phyloP scores from a whole-genome alignment of 495 filamentous ascomycete genomes.

The Podospora bellae-mahoneyi region DNA sequence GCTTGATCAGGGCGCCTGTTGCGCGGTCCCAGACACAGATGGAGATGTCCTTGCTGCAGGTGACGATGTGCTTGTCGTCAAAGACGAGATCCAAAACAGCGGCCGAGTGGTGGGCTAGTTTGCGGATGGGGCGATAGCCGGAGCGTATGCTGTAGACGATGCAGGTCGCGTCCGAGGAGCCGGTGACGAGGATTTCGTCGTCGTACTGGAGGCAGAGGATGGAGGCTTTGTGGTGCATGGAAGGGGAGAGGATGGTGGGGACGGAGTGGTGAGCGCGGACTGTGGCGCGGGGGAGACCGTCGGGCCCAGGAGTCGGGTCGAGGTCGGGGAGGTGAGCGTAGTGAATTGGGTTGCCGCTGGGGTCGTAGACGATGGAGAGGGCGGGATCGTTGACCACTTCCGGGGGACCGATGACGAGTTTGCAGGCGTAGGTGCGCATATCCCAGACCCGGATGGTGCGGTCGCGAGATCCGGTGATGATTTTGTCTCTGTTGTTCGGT shows the following conservation, averaged over 20 bases:
- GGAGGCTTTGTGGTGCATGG: slow-evolving; percentile 72
- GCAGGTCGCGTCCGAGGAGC: slow-evolving; percentile 86
- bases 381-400: slow-evolving; percentile 43
- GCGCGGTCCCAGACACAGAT: slow-evolving; percentile 91
- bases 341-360: slow-evolving; percentile 42
- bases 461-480: slow-evolving; percentile 94
- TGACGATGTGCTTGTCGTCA: slow-evolving; percentile 86
- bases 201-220: slow-evolving; percentile 96
- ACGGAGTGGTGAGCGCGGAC: slow-evolving; percentile 40
- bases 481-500: slow-evolving; percentile 64
- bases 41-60: slow-evolving; percentile 88
- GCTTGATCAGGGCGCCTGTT: slow-evolving; percentile 67
- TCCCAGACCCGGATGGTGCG: slow-evolving; percentile 95
- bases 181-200: slow-evolving; percentile 85
- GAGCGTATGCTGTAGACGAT: slow-evolving; percentile 84
- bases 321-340: slow-evolving; percentile 45
- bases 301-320: slow-evolving; percentile 20
- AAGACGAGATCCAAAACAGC: slow-evolving; percentile 93
- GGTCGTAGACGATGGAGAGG: slow-evolving; percentile 41
- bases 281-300: slow-evolving; percentile 20
- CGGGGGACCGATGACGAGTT: slow-evolving; percentile 68
- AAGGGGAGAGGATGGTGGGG: slow-evolving; percentile 48
- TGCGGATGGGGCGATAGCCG: slow-evolving; percentile 71
- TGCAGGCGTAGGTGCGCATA: slow-evolving; percentile 76
- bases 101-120: slow-evolving; percentile 71